A percentile compares a stretch with the other conserved stretches of the same genome.
Conservation (phyloP, 2,329 filamentous ascomycete species). For the Metarhizium album region DNA sequence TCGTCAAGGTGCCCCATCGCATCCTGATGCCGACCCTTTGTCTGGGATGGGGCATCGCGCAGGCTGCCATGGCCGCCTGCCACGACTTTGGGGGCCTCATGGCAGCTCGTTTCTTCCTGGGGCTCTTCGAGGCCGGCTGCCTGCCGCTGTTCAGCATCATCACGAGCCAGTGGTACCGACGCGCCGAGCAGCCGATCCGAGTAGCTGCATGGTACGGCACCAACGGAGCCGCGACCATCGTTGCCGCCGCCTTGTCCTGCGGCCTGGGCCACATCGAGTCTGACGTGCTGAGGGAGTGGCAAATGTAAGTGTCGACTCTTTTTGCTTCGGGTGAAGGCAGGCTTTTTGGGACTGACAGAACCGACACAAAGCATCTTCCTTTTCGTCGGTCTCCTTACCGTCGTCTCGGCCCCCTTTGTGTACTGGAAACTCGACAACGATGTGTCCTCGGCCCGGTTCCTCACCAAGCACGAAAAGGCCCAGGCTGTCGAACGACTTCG, state of each 20-base stretch:
- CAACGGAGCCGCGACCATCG: slow-evolving; percentile 46
- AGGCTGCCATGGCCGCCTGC: slow-evolving; percentile 34
- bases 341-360: not conserved
- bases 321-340: not conserved
- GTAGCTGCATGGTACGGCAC: slow-evolving; percentile 58
- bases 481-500: slow-evolving; percentile 62
- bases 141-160: slow-evolving; percentile 36
- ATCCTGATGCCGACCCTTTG: slow-evolving; percentile 43
- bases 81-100: slow-evolving; percentile 37
- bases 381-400: slow-evolving; percentile 49
- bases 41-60: slow-evolving; percentile 33
- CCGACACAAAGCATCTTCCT: slow-evolving; percentile 36
- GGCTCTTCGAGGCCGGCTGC: slow-evolving; percentile 40
- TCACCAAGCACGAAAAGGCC: slow-evolving; percentile 55
- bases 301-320: slow-evolving; percentile 10
- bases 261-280: slow-evolving; percentile 43
- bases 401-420: slow-evolving; percentile 44
- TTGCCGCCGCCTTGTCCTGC: slow-evolving; percentile 45
- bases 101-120: slow-evolving; percentile 36
- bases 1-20: slow-evolving; percentile 49
- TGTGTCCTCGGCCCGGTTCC: slow-evolving; percentile 40
- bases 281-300: slow-evolving; percentile 12
- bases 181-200: slow-evolving; percentile 48
- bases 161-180: slow-evolving; percentile 36
- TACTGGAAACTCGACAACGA: slow-evolving; percentile 52